Evolutionary conservation across 2,329 filamentous ascomycete species (phyloP).

Genomic region (Diaporthe ampelina): DNA sequence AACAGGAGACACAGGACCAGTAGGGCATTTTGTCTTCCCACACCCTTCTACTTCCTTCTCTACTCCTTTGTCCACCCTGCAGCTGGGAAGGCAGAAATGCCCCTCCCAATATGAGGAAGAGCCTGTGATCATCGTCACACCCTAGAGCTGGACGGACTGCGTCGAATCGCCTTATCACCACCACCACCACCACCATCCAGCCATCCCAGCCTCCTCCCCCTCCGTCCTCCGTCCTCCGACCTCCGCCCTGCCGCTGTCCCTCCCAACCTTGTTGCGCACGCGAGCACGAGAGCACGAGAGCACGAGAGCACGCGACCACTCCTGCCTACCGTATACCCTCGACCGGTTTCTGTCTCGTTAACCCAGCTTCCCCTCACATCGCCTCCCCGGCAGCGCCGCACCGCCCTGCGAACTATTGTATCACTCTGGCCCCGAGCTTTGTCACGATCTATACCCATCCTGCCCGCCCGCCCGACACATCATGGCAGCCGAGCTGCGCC

Average conservation of each 20-base stretch:
- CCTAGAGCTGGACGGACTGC: not conserved
- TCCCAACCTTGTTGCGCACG: not conserved
- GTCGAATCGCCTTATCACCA: not conserved
- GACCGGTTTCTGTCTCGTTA: not conserved
- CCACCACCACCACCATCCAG: not conserved
- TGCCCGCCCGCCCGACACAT: conserved; percentile 42
- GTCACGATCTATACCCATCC: not conserved
- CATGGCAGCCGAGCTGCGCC: conserved; percentile 55
- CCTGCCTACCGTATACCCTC: not conserved
- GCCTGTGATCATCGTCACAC: conserved; percentile 1
- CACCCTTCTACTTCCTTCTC: not conserved
- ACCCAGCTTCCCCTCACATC: not conserved
- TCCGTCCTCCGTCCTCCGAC: not conserved
- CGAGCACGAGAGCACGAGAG: conserved; percentile 1
- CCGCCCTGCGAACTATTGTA: not conserved
- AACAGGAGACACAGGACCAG: not conserved
- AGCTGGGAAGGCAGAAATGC: conserved; percentile 31
- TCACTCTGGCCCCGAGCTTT: not conserved
- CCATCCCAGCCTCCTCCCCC: not conserved
- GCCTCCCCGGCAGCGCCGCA: not conserved
- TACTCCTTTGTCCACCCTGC: not conserved
- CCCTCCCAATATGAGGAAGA: conserved; percentile 17
- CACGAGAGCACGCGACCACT: not conserved
- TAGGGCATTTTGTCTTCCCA: not conserved
- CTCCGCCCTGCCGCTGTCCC: not conserved